Evolutionary conservation across 305 asterid species (phyloP), one percentile per base, ranked within the genome.

Genomic region (Euphrasia arctica): DNA sequence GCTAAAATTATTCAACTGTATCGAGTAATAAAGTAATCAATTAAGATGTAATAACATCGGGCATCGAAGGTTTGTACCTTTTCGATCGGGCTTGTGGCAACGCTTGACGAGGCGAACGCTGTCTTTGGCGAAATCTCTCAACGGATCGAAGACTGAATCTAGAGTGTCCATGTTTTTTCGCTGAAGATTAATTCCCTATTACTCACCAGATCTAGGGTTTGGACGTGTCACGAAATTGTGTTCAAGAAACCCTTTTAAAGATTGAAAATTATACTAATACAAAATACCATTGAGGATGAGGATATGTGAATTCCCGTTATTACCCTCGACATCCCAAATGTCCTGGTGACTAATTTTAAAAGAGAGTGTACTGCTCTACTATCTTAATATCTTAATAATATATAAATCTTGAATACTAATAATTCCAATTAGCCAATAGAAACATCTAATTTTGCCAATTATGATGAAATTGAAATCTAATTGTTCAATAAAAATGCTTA

Each of bases 81-180:
- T 89, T 68, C 89, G 85, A 78, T 91, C 98, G 18, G 95, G 96
- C 72, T 91, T 91, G 87, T 89, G 96, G 86, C 98, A 91, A 39
- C 97, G 84, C 80, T 85, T 89, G 75, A 87, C 98, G 29, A 91
- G 95, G 65, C 96, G 95, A 64, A 81, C 79, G 67, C 95, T 92
- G 76, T 89, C 96, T 85, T 84, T 85, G 13, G 94, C 86, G 66
- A 89, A 92, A 56, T 87, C 94, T 74, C 97, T 81, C 22, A 92
- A 68, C 9, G 96, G 98, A 80, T 92, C 98, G 75, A 85, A 85
- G 34, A 92, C 94, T 11, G 90, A 67, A 47, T 89, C 96, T 72
- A 92, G 41, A 45, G 97, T 79, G 63, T 89, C 97, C 97, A 92
- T 86, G 4, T 3, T 1, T 41, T 13, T 13, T 6, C 18, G 15